Percentiles rank a stretch among this genome's conserved stretches.
These are phyloP conservation scores for Pterulicium gracile DNA, from an alignment of 1,284 basidiomycete genomes.

Conservation along the genomic window DNA sequence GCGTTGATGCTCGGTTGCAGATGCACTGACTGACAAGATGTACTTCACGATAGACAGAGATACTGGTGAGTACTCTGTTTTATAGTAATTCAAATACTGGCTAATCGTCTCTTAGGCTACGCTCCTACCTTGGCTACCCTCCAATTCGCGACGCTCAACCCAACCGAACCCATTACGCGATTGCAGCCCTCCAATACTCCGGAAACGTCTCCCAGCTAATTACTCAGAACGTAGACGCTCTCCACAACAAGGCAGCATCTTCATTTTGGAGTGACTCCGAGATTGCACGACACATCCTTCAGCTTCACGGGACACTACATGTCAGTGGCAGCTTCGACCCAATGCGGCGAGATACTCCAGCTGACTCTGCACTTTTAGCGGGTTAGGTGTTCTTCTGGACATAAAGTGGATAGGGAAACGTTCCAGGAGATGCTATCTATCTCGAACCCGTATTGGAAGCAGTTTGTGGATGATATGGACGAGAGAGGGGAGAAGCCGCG, in stretches of 20 bases:
- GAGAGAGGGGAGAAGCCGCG: conserved; percentile 51
- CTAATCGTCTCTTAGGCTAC: conserved; percentile 40
- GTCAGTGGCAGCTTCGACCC: conserved; percentile 28
- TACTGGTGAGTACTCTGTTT: conserved; percentile 42
- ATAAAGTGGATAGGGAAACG: conserved; percentile 49
- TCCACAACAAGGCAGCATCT: conserved; percentile 67
- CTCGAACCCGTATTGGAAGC: conserved; percentile 74
- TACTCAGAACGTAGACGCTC: conserved; percentile 90
- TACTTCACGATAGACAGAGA: conserved; percentile 42
- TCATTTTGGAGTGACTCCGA: conserved; percentile 23
- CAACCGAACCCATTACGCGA: conserved; percentile 79
- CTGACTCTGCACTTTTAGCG: conserved; percentile 28
- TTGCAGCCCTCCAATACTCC: conserved; percentile 73
- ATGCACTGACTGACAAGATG: conserved; percentile 2
- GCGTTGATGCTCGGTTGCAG: conserved; percentile 12
- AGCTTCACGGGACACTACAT: conserved; percentile 84
- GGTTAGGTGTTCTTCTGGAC: conserved; percentile 66
- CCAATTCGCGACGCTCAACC: conserved; percentile 71
- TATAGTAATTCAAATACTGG: neutral
- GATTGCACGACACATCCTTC: conserved; percentile 48
- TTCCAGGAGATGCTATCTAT: conserved; percentile 69
- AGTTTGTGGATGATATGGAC: conserved; percentile 59
- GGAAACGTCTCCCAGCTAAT: conserved; percentile 57
- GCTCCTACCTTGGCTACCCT: conserved; percentile 77
- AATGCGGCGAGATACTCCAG: conserved; percentile 7